These are phyloP conservation scores for Phytophthora fragariae DNA, from an alignment of 352 stramenopile species.

Conservation along the genomic window DNA sequence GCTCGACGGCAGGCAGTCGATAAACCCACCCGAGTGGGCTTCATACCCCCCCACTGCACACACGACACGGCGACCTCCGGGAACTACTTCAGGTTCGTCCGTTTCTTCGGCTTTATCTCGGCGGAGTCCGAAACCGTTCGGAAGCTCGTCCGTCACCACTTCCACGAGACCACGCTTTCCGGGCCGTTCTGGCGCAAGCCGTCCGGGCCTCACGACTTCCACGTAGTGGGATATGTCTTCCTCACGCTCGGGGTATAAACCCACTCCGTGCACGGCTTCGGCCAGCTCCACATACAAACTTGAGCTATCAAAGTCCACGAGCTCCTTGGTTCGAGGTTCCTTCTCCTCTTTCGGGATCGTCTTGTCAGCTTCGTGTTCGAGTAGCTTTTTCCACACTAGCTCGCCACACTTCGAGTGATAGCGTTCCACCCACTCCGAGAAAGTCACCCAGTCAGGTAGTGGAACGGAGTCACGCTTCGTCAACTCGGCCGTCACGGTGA, in stretches of 20 bases:
- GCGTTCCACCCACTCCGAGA: too few relatives aligned
- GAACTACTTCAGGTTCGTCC: background rate
- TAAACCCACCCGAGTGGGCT: background rate
- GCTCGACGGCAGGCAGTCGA: background rate
- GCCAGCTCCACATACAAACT: background rate
- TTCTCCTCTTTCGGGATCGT: too few relatives aligned
- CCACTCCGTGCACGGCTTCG: background rate
- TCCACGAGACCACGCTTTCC: background rate
- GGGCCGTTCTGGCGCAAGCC: background rate
- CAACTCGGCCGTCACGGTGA: too few relatives aligned
- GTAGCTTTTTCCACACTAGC: too few relatives aligned
- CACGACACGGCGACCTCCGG: background rate
- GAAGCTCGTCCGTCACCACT: background rate
- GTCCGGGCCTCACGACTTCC: background rate
- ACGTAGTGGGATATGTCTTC: background rate
- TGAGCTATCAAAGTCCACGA: background rate
- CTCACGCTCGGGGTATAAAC: background rate
- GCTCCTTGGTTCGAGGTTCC: too few relatives aligned
- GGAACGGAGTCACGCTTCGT: too few relatives aligned
- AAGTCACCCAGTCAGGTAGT: too few relatives aligned
- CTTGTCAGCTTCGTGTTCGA: too few relatives aligned
- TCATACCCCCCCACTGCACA: background rate
- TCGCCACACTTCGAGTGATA: too few relatives aligned
- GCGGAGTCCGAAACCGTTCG: background rate
- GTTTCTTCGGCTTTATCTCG: background rate